Base-by-base conservation (phyloP, 352 stramenopile species). In the Phytopythium mirpurense region DNA sequence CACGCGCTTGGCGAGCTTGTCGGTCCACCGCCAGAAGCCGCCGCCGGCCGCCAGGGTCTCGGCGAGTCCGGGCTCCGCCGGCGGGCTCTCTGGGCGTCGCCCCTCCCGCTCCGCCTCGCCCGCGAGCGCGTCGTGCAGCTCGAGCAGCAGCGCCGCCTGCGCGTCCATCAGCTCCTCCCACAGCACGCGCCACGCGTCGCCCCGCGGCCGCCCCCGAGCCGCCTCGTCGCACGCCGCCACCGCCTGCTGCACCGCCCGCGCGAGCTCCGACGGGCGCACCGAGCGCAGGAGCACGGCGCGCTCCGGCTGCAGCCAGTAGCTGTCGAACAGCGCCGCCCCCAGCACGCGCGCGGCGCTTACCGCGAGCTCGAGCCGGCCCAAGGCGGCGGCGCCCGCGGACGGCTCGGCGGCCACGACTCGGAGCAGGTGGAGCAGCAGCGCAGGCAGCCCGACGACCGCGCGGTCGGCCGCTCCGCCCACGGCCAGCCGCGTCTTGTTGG, bases 1-100 rank as follows among this genome's bases (percentile, higher is more conserved):
- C 31, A 86, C 51, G 10, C 70, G 60, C 36, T 82, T 81, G 54
- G 80, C 62, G 41, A 86, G 65, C 36, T 75, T 71, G 0, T 63
- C 54, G 16, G 78, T 36, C 69, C 69, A 83, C 14, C 40, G 14
- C 1, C 23, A 3, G 31, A 78, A 66, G 10, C 54, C 46, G 24
- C 46, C 46, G 14, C 57, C 54, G 41, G 43, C 40, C 38, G 69
- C 41, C 12, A 71, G 41, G 43, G 68, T 47, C 21, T 58, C 47
- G 31, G 62, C 60, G 10, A 80, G 41, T 54, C 59, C 47, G 12
- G 69, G 55, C 14, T 55, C 53, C 35, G 65, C 62, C 29, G 29
- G n/a, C n/a, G n/a, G n/a, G n/a, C n/a, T n/a, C n/a, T n/a, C n/a
- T n/a, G n/a, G n/a, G n/a, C n/a, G n/a, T n/a, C n/a, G n/a, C n/a